Evolutionary conservation across 306 rosid species (phyloP), one percentile per base, ranked within the genome.

Genomic region (Ormosia semicastrata): DNA sequence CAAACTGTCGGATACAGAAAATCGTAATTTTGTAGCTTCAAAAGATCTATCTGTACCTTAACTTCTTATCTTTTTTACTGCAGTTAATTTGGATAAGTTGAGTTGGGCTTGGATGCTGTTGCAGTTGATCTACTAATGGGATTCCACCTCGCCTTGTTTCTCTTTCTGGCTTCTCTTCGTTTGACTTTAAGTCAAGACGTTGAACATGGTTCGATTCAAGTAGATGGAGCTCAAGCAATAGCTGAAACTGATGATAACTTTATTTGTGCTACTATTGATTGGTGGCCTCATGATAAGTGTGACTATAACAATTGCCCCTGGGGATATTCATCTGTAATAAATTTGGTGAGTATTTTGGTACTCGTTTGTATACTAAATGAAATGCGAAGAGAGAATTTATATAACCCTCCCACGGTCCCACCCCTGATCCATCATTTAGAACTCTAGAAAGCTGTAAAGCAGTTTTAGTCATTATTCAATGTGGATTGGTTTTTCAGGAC

Each of bases 271-370:
- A 95, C 99, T 69, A 80, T 95, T 84, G 99, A 95, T 91, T 95
- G 97, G 99, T 95, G 99, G 99, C 94, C 94, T 78, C 90, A 86
- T 69, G 94, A 92, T 37, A 95, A 95, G 84, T 95, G 99, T 39
- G 83, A 92, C 85, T 95, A 95, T 84, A 86, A 85, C 84, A 87
- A 88, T 30, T 95, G 99, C 82, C 94, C 98, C 4, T 95, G 99
- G 99, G 97, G 91, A 24, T 32, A 87, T 73, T 72, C 99, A 18
- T 93, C 99, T 59, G 89, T 68, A 4, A 41, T 32, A 30, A 95
- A 93, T 82, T 65, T 95, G 94, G 99, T 95, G 59, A 80, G 90
- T 67, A 43, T 74, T 69, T 53, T 39, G 66, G 34, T 37, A 73
- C 78, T 65, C 49, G 33, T 57, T 50, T 83, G 40, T 56, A 36